These are phyloP conservation scores for Celoporthe dispersa DNA, from an alignment of 2,329 filamentous ascomycete genomes.

Conservation along the genomic window DNA sequence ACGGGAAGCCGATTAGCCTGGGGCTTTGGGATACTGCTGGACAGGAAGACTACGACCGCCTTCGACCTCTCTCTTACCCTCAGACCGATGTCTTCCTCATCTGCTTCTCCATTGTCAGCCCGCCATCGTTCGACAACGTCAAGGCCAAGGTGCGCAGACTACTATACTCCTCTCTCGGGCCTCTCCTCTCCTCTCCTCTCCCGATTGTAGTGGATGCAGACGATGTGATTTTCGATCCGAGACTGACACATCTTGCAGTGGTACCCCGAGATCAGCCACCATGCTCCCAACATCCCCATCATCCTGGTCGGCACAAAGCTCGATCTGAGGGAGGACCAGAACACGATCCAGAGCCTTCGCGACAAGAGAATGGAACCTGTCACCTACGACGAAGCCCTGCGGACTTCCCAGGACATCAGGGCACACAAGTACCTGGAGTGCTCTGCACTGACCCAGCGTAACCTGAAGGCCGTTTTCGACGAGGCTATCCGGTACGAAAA, in stretches of 20 bases:
- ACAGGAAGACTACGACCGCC: constrained; percentile 96
- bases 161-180: constrained; percentile 7
- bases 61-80: constrained; percentile 93
- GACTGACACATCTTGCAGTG: constrained; percentile 62
- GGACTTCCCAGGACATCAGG: constrained; percentile 90
- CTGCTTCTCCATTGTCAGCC: constrained; percentile 98
- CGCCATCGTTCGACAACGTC: constrained; percentile 98
- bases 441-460: constrained; percentile 93
- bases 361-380: constrained; percentile 98
- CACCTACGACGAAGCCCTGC: constrained; percentile 87
- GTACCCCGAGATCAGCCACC: constrained; percentile 97
- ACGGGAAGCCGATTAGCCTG: constrained; percentile 95
- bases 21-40: constrained; percentile 98
- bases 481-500: constrained; percentile 88
- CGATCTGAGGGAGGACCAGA: constrained; percentile 87
- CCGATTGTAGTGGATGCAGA: background rate
- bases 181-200: background rate
- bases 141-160: constrained; percentile 80
- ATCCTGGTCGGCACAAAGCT: constrained; percentile 97
- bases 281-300: constrained; percentile 93
- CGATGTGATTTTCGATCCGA: too few species aligned
- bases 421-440: constrained; percentile 98
- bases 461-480: constrained; percentile 98
- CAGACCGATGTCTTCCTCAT: constrained; percentile 99
- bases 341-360: constrained; percentile 79